Evolutionary conservation across 83 land plant species (phyloP).

Genomic region (Thuja plicata): DNA sequence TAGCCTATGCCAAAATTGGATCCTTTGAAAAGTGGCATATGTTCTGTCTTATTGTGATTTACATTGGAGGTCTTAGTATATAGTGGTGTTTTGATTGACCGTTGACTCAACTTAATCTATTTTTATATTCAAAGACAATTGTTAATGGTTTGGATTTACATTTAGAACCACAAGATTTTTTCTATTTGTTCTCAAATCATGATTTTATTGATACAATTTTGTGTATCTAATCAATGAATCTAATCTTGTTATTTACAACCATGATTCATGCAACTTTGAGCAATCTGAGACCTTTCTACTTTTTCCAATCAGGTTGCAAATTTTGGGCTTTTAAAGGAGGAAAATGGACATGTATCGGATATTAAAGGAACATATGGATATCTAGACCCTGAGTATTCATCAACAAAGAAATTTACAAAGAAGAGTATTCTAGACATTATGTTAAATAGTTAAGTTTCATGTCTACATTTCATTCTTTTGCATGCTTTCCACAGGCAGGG

Average conservation of each 20-base stretch:
- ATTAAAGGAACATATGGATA: conserved; percentile 94
- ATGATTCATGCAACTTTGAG: neutral
- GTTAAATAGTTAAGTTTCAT: no score
- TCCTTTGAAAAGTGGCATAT: neutral
- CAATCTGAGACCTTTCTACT: neutral
- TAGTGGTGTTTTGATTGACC: neutral
- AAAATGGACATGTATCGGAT: conserved; percentile 50
- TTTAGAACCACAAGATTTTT: neutral
- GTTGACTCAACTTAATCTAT: neutral
- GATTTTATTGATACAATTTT: neutral
- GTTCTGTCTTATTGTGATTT: neutral
- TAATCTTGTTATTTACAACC: conserved; percentile 2
- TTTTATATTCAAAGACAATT: neutral
- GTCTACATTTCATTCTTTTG: no score
- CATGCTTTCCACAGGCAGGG: no score
- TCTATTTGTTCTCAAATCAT: neutral
- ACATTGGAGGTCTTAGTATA: neutral
- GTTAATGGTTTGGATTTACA: neutral
- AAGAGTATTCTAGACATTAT: no score
- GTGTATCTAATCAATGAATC: neutral
- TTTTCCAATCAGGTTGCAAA: conserved; percentile 82
- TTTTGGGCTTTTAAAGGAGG: conserved; percentile 95
- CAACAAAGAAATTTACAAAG: conserved; percentile 75
- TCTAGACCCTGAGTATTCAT: conserved; percentile 92
- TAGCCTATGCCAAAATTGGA: neutral